These are phyloP conservation scores for Dactylellina parvicollis DNA, from an alignment of 2,329 filamentous ascomycete genomes.

Conservation along the genomic window DNA sequence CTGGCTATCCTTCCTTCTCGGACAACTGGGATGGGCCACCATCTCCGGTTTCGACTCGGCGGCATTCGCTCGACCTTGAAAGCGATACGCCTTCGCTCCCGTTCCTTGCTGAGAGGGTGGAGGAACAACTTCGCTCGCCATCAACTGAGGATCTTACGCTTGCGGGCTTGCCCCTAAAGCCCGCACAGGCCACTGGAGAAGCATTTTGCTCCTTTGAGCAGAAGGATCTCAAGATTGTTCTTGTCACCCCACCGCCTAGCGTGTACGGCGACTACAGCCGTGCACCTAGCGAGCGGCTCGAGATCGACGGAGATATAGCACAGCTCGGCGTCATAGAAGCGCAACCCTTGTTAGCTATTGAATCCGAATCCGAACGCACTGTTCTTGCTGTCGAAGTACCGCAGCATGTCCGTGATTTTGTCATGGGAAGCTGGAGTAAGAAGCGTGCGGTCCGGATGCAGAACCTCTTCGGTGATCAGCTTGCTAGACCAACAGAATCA, in stretches of 20 bases:
- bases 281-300: slow-evolving; percentile 24
- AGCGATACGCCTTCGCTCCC: slow-evolving; percentile 37
- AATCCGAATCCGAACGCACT: slow-evolving; percentile 42
- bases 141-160: slow-evolving; percentile 44
- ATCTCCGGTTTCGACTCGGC: slow-evolving; percentile 37
- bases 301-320: slow-evolving; percentile 37
- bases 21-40: slow-evolving; percentile 36
- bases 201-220: slow-evolving; percentile 49
- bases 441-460: slow-evolving; percentile 50
- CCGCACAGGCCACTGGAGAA: slow-evolving; percentile 36
- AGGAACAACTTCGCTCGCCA: slow-evolving; percentile 46
- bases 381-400: slow-evolving; percentile 49
- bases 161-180: slow-evolving; percentile 27
- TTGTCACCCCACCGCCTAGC: slow-evolving; percentile 46
- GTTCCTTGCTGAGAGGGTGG: slow-evolving; percentile 37
- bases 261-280: slow-evolving; percentile 39
- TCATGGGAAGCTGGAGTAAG: slow-evolving; percentile 52
- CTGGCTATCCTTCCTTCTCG: slow-evolving; percentile 15
- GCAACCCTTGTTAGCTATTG: slow-evolving; percentile 41
- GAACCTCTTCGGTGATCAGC: slow-evolving; percentile 47
- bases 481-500: slow-evolving; percentile 45
- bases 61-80: slow-evolving; percentile 46
- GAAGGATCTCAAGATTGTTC: slow-evolving; percentile 45
- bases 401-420: slow-evolving; percentile 49
- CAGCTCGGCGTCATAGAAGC: slow-evolving; percentile 40